Conservation (phyloP, 805 yeast species). For the Komagataella ulmi region DNA sequence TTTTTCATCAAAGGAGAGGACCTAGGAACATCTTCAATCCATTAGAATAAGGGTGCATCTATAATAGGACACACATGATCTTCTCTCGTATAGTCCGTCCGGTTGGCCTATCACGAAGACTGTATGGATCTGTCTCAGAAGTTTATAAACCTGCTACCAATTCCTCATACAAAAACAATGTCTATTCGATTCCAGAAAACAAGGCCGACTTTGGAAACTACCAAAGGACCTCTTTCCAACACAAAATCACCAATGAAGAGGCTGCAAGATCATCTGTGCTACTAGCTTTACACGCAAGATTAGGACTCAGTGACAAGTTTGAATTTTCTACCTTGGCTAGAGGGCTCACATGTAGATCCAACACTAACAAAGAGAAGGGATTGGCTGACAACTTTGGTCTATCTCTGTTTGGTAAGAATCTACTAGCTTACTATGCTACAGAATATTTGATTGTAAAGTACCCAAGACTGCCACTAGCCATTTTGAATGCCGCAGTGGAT, state of each 20-base stretch:
- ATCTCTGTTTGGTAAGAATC: constrained; percentile 67
- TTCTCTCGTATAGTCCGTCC: neutral
- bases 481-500: constrained; percentile 64
- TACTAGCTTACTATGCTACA: constrained; percentile 62
- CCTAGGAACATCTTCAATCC: neutral
- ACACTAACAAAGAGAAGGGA: constrained; percentile 18
- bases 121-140: neutral
- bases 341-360: constrained; percentile 45
- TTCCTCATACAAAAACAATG: constrained; percentile 1
- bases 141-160: constrained; percentile 1
- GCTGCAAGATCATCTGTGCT: constrained; percentile 58
- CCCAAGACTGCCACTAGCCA: constrained; percentile 81
- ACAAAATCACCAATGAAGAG: constrained; percentile 30
- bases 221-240: constrained; percentile 11
- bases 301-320: constrained; percentile 45
- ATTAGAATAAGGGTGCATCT: neutral
- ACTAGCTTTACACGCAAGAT: constrained; percentile 65
- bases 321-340: constrained; percentile 63
- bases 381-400: constrained; percentile 67
- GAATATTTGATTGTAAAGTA: constrained; percentile 63
- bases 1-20: neutral
- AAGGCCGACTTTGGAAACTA: constrained; percentile 19
- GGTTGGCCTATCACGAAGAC: neutral
- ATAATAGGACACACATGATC: neutral
- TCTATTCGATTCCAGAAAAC: constrained; percentile 2